These are phyloP conservation scores for Tetrapisispora namnaoensis DNA, from an alignment of 805 yeast genomes.

Conservation along the genomic window DNA sequence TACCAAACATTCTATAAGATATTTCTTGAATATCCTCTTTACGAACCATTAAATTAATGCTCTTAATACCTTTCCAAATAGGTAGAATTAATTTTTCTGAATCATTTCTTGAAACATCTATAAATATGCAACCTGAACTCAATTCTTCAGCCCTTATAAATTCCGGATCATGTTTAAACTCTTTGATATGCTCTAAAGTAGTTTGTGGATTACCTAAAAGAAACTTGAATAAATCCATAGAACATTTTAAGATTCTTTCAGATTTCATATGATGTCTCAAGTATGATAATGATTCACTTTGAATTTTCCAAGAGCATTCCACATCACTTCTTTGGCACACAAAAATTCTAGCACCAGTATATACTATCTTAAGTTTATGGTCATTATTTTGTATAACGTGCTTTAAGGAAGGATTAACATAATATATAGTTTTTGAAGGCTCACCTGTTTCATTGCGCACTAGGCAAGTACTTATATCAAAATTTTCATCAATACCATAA, in stretches of 20 bases:
- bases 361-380: slow-evolving; percentile 74
- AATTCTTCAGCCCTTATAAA: slow-evolving; percentile 44
- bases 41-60: slow-evolving; percentile 85
- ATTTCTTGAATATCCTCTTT: slow-evolving; percentile 87
- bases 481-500: slow-evolving; percentile 61
- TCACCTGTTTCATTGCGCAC: slow-evolving; percentile 96
- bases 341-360: slow-evolving; percentile 86
- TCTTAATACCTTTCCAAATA: slow-evolving; percentile 79
- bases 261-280: slow-evolving; percentile 52
- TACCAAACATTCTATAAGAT: slow-evolving; percentile 69
- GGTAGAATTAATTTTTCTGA: slow-evolving; percentile 57
- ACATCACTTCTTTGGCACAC: slow-evolving; percentile 75
- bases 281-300: slow-evolving; percentile 71
- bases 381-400: slow-evolving; percentile 62
- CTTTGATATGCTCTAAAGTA: slow-evolving; percentile 45
- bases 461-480: slow-evolving; percentile 63
- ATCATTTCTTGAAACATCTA: slow-evolving; percentile 49
- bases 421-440: slow-evolving; percentile 84
- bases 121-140: slow-evolving; percentile 74
- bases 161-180: slow-evolving; percentile 42
- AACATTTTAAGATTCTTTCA: slow-evolving; percentile 50
- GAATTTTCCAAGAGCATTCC: slow-evolving; percentile 86
- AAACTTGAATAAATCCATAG: slow-evolving; percentile 47
- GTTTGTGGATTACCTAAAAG: slow-evolving; percentile 77
- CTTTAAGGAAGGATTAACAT: slow-evolving; percentile 67